A percentile compares a stretch with the other conserved stretches of the same genome.
These are phyloP conservation scores for Plasmodium blacklocki DNA, from an alignment of 169 alveolate genomes.

Conservation along the genomic window DNA sequence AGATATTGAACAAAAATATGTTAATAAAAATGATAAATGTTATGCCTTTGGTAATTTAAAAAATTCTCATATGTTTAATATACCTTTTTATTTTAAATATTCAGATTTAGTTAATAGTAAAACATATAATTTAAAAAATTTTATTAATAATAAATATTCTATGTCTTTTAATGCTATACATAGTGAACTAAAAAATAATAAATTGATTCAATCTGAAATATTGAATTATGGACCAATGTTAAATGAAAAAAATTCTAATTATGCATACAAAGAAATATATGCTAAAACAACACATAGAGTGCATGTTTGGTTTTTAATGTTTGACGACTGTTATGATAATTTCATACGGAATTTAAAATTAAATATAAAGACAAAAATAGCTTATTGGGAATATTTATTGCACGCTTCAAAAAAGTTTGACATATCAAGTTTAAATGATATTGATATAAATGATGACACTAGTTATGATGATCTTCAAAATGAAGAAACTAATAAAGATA, in stretches of 20 bases:
- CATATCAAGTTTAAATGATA: conserved; percentile 19
- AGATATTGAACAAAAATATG: conserved; percentile 59
- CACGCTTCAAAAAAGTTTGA: conserved; percentile 31
- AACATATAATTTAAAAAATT: conserved; percentile 52
- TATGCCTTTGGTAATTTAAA: conserved; percentile 63
- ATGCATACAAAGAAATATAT: conserved; percentile 30
- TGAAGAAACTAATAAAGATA: background rate
- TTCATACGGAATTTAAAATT: conserved; percentile 55
- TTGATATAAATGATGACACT: background rate
- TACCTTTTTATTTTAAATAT: conserved; percentile 61
- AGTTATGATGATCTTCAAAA: background rate
- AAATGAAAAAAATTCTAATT: conserved; percentile 41
- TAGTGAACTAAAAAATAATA: conserved; percentile 52
- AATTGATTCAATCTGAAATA: conserved; percentile 32
- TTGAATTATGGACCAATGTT: conserved; percentile 17
- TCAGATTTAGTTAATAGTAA: conserved; percentile 65
- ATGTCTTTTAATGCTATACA: conserved; percentile 23
- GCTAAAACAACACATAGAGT: conserved; percentile 75
- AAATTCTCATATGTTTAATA: conserved; percentile 20
- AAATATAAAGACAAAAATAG: conserved; percentile 67
- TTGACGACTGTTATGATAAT: conserved; percentile 64
- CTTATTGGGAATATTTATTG: conserved; percentile 65
- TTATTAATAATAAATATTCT: conserved; percentile 52
- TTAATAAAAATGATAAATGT: conserved; percentile 59
- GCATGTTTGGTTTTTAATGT: conserved; percentile 70